Base-by-base conservation (phyloP, 495 filamentous ascomycete species). In the Rhizodiscina lignyota region DNA sequence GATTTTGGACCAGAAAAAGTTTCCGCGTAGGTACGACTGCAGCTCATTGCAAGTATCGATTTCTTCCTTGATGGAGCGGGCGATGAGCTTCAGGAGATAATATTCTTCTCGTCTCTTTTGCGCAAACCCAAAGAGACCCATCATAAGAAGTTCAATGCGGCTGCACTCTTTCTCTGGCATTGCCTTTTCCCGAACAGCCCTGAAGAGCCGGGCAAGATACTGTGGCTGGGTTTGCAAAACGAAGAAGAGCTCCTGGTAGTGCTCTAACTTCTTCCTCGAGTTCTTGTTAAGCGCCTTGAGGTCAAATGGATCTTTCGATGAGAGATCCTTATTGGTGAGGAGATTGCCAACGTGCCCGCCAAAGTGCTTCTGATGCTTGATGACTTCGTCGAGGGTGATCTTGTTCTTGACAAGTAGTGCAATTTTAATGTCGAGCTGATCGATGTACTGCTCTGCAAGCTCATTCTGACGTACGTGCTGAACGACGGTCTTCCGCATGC, bases 321-420 rank as follows among this genome's bases (percentile, higher is more conserved):
- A 72, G 8, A 27, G 8, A 30, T 84, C 74, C 10, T 70, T 83
- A 53, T 89, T 94, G 35, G 79, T 78, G 23, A 96, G 64, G 10
- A 96, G 64, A 44, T 69, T 85, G 39, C 83, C 83, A 32, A 84
- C 77, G 45, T 91, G 79, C 1, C 89, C 91, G 36, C 89, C 91
- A 48, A 91, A 94, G 51, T 89, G 89, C 59, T 79, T 87, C 54
- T 96, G 91, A 52, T 96, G 91, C 50, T 79, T 87, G 30, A 96
- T 79, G 30, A 99, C 86, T 64, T 99, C 89, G 52, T 99, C 89
- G 1, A 96, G 67, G 0, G 91, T 96, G 51, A 99, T 99, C 59
- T 96, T 99, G 60, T 96, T 96, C 64, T 96, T 94, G 41, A 96
- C 91, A 12, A 99, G 68, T 4, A 99, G 70, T 10, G 87, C 89